Conservation (phyloP, 345 rosid genomes). For the Erucastrum elatum region DNA sequence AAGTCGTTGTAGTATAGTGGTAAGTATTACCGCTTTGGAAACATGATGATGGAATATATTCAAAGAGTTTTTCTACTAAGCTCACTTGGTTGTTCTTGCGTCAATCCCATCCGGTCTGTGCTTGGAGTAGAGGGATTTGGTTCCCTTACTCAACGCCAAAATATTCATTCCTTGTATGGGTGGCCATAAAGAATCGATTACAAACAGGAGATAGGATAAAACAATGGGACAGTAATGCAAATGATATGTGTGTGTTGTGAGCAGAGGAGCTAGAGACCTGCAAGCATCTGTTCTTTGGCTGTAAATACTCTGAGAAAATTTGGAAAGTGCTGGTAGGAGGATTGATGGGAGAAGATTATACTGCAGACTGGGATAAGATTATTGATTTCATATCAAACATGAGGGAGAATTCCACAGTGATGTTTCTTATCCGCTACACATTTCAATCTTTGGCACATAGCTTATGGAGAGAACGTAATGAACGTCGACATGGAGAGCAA, state of each 20-base stretch:
- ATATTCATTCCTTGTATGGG: not conserved
- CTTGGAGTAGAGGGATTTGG: not conserved
- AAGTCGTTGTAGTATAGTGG: no score
- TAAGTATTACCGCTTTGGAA: not conserved
- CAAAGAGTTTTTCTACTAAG: not conserved
- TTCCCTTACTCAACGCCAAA: not conserved
- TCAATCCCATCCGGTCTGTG: not conserved
- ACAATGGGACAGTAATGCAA: not conserved
- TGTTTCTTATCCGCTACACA: no score
- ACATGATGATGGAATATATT: not conserved
- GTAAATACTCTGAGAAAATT: not conserved
- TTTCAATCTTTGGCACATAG: no score
- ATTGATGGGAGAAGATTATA: not conserved
- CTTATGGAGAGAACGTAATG: no score
- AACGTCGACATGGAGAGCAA: no score
- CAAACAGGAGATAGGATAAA: not conserved
- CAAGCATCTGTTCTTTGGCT: not conserved
- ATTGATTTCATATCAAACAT: not conserved
- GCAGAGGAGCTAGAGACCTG: not conserved
- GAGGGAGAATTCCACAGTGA: no score
- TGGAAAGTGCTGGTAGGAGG: not conserved
- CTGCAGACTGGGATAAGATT: not conserved
- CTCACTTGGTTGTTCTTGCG: not conserved
- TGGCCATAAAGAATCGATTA: not conserved
- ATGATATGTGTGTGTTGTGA: not conserved